Evolutionary conservation across 306 rosid genomes (phyloP).

Genomic region (Pyrus bretschneideri): DNA sequence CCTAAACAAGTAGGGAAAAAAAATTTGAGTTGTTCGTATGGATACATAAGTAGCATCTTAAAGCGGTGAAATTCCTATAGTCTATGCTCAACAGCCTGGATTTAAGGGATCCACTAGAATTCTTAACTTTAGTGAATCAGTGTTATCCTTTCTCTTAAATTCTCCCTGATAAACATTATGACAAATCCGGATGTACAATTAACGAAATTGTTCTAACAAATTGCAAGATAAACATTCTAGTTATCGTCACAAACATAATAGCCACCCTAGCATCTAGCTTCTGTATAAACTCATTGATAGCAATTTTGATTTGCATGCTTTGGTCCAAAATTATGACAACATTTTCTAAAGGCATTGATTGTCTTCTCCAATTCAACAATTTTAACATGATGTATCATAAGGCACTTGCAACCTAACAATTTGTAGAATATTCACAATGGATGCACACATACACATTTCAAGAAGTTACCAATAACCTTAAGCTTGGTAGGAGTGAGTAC

Average conservation of each 20-base stretch:
- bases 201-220: neutral
- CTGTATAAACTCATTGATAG: neutral
- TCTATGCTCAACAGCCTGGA: neutral
- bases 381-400: no score
- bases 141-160: no score
- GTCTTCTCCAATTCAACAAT: neutral
- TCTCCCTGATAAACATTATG: no score
- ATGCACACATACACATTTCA: neutral
- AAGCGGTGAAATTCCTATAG: no score
- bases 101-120: neutral
- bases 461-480: conserved; percentile 31
- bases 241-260: neutral
- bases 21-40: neutral
- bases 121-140: neutral
- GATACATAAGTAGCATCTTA: neutral
- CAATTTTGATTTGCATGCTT: neutral
- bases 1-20: conserved; percentile 25
- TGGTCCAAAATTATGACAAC: no score
- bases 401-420: neutral
- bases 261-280: neutral
- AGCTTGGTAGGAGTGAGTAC: conserved; percentile 30
- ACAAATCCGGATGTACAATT: neutral
- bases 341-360: neutral
- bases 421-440: neutral
- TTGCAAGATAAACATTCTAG: neutral